A percentile compares a stretch with the other conserved stretches of the same genome.
Evolutionary conservation across 768 basidiomycete species (phyloP).

Genomic region (Leccinum subgranulosum): DNA sequence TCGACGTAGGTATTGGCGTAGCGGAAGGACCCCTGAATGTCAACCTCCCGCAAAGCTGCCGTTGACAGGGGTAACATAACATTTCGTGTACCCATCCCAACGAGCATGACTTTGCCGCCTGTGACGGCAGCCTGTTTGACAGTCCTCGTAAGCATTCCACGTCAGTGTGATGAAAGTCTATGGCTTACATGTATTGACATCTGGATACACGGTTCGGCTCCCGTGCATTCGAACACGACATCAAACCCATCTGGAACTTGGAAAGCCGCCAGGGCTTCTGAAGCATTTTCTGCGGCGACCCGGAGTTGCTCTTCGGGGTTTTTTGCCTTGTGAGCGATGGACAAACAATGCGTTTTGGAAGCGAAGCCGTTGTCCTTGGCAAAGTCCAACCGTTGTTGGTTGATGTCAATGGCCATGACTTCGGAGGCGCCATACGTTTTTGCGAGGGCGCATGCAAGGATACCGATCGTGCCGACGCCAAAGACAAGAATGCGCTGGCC

Average conservation of each 20-base stretch:
- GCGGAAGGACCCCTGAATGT: constrained; percentile 88
- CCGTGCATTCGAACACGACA: constrained; percentile 92
- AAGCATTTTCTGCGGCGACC: constrained; percentile 56
- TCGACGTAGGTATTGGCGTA: constrained; percentile 88
- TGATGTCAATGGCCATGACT: constrained; percentile 84
- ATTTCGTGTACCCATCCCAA: constrained; percentile 93
- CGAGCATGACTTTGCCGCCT: constrained; percentile 88
- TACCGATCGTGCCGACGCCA: constrained; percentile 91
- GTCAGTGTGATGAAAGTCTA: constrained; percentile 9
- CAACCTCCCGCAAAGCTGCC: constrained; percentile 85
- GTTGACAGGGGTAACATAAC: constrained; percentile 78
- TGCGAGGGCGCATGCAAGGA: constrained; percentile 82
- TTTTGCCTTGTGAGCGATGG: constrained; percentile 46
- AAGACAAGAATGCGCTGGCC: constrained; percentile 82
- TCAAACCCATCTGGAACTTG: constrained; percentile 78
- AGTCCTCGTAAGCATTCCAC: constrained; percentile 12
- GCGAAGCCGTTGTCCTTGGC: constrained; percentile 76
- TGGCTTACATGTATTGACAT: constrained; percentile 81
- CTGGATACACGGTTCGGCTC: constrained; percentile 89
- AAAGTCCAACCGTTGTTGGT: constrained; percentile 75
- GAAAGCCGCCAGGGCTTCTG: constrained; percentile 52
- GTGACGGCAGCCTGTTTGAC: constrained; percentile 64
- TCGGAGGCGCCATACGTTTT: constrained; percentile 65
- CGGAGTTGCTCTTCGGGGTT: constrained; percentile 55
- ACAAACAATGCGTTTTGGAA: constrained; percentile 64